A percentile compares a stretch with the other conserved stretches of the same genome.
Evolutionary conservation across 148 eudicot species (phyloP).

Genomic region (Cornus suecica): DNA sequence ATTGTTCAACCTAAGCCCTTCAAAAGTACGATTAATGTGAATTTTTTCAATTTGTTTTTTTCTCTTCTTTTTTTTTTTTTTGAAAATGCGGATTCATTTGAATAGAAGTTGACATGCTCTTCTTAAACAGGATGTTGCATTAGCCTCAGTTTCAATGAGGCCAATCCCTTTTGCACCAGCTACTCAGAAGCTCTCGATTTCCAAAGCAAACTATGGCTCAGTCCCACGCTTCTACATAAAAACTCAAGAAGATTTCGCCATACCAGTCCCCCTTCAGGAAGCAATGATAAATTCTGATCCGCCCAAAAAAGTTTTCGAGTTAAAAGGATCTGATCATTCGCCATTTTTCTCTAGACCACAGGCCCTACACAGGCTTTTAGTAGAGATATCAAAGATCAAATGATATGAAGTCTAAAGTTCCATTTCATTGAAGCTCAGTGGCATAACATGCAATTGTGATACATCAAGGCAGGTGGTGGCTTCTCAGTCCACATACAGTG

Average conservation of each 20-base stretch:
- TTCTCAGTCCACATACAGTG: background rate
- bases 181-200: slow-evolving; percentile 23
- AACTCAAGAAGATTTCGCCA: slow-evolving; percentile 28
- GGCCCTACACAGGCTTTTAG: slow-evolving; percentile 30
- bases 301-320: slow-evolving; percentile 20
- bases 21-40: slow-evolving; percentile 18
- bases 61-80: background rate
- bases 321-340: slow-evolving; percentile 32
- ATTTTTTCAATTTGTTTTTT: background rate
- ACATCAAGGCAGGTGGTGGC: background rate
- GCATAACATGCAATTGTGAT: background rate
- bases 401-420: background rate
- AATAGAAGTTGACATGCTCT: background rate
- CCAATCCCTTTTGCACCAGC: slow-evolving; percentile 29
- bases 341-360: slow-evolving; percentile 38
- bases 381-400: slow-evolving; percentile 20
- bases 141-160: slow-evolving; percentile 34
- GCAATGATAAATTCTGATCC: slow-evolving; percentile 26
- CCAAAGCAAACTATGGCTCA: slow-evolving; percentile 29
- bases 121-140: slow-evolving; percentile 24
- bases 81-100: background rate
- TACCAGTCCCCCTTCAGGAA: slow-evolving; percentile 21
- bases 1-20: slow-evolving; percentile 24
- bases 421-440: background rate
- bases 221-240: slow-evolving; percentile 27